Conservation (phyloP, 257 asterid species). For the Petrea volubilis region DNA sequence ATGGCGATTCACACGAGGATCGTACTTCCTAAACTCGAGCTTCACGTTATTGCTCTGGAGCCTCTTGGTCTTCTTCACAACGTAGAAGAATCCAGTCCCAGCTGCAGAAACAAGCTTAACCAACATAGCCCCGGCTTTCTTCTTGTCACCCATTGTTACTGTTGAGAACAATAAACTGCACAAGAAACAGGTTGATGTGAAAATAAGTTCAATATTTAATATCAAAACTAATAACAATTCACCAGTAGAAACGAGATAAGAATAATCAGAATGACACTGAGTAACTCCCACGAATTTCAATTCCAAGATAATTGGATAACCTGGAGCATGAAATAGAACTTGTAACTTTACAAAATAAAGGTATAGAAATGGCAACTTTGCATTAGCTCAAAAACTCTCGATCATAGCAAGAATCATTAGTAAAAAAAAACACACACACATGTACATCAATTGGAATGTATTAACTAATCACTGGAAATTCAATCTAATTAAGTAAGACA, state of each 20-base stretch:
- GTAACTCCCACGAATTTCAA: neutral
- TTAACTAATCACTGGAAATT: no score
- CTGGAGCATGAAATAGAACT: neutral
- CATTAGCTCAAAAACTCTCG: neutral
- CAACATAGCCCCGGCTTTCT: constrained; percentile 64
- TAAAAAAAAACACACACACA: no score
- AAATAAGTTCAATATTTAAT: no score
- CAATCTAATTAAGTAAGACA: no score
- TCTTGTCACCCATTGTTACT: constrained; percentile 56
- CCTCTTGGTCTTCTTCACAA: constrained; percentile 60
- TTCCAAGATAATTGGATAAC: neutral
- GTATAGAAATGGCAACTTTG: neutral
- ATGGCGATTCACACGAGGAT: constrained; percentile 71
- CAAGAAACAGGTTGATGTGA: no score
- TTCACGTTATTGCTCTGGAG: constrained; percentile 46
- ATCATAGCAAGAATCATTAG: neutral
- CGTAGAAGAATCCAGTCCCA: constrained; percentile 78
- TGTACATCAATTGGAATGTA: no score
- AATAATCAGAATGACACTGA: no score
- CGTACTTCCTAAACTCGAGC: constrained; percentile 70
- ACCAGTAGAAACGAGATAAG: no score
- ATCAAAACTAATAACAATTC: no score
- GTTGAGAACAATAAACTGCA: no score
- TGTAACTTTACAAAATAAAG: neutral
- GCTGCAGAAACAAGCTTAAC: constrained; percentile 72